A percentile compares a stretch with the other conserved stretches of the same genome.
Conservation (phyloP, 2,329 filamentous ascomycete species). For the Botrytis elliptica region DNA sequence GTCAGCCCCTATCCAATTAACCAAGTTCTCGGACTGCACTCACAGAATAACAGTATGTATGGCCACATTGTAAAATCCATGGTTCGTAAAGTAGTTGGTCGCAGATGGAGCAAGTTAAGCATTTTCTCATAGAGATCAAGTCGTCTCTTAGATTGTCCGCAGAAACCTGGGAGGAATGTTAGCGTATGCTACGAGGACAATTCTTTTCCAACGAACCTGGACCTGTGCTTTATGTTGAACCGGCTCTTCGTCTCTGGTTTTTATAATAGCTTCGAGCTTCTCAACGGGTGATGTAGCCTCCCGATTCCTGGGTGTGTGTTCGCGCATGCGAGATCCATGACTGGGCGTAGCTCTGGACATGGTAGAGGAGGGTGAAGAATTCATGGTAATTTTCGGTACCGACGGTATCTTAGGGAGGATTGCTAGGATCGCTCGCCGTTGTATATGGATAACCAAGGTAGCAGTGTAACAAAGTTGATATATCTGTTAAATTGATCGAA, state of each 20-base stretch:
- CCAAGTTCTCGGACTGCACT: conserved; percentile 32
- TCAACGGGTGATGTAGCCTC: conserved; percentile 19
- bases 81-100: conserved; percentile 68
- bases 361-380: conserved; percentile 21
- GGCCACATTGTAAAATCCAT: conserved; percentile 65
- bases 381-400: conserved; percentile 23
- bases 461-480: neutral
- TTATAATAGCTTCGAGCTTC: conserved; percentile 1
- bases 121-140: conserved; percentile 58
- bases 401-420: conserved; percentile 1
- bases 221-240: conserved; percentile 27
- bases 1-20: conserved; percentile 25
- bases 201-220: conserved; percentile 23
- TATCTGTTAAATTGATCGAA: neutral
- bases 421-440: neutral
- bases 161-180: conserved; percentile 31
- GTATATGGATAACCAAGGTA: neutral
- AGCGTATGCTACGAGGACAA: conserved; percentile 9
- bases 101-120: conserved; percentile 68
- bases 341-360: conserved; percentile 13
- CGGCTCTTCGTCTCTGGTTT: conserved; percentile 17
- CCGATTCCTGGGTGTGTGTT: conserved; percentile 12
- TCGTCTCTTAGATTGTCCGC: conserved; percentile 43
- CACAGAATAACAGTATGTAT: conserved; percentile 70
- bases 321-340: conserved; percentile 14